Conservation (phyloP, 2,329 filamentous ascomycete species). For the Penicillium janthinellum region DNA sequence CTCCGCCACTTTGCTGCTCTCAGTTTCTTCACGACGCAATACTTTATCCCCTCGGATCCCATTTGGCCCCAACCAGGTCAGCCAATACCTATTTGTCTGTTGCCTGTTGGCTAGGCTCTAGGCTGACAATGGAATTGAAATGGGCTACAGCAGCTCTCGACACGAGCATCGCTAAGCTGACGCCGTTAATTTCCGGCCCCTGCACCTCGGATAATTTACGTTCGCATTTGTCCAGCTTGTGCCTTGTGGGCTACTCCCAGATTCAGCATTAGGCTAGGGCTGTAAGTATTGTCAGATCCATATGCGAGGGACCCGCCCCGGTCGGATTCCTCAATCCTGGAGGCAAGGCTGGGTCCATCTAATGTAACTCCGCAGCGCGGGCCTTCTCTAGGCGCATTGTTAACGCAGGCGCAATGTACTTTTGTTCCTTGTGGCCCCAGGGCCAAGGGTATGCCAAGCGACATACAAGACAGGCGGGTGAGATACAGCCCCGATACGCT, state of each 20-base stretch:
- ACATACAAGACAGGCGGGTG: background rate
- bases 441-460: background rate
- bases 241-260: background rate
- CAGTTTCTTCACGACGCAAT: background rate
- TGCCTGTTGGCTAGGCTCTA: background rate
- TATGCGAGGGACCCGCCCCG: background rate
- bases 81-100: background rate
- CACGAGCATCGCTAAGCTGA: background rate
- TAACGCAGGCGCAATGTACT: background rate
- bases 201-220: background rate
- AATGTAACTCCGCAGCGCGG: background rate
- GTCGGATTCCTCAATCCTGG: background rate
- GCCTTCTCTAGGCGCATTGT: background rate
- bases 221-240: background rate
- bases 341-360: background rate
- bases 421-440: background rate
- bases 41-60: background rate
- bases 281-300: slow-evolving; percentile 5
- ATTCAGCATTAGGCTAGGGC: background rate
- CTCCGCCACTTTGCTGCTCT: background rate
- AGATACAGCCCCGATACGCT: slow-evolving; percentile 1
- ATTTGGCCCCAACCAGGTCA: background rate
- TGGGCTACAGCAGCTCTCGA: background rate
- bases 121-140: background rate
- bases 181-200: slow-evolving; percentile 2